phyloP scores from a whole-genome alignment of 2,329 filamentous ascomycete genomes.

The Aspergillus aculeatinus region DNA sequence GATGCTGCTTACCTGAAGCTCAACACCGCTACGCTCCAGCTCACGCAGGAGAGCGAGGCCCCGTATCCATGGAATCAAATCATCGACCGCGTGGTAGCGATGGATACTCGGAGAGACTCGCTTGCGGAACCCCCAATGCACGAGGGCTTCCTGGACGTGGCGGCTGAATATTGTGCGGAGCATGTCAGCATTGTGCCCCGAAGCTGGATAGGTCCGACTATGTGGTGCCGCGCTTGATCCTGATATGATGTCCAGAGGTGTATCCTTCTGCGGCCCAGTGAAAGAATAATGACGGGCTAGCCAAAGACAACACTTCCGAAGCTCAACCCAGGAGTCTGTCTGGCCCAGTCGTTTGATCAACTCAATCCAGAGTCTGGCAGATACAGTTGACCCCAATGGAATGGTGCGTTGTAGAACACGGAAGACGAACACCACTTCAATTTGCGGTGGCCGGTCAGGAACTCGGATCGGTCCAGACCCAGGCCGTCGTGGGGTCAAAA shows the following conservation, averaged over 20 bases:
- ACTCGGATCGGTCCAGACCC: slow-evolving; percentile 27
- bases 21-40: slow-evolving; percentile 37
- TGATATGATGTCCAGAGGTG: slow-evolving; percentile 12
- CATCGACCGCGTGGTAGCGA: slow-evolving; percentile 22
- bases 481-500: slow-evolving; percentile 32
- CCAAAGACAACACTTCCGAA: slow-evolving; percentile 54
- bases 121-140: slow-evolving; percentile 51
- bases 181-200: slow-evolving; percentile 22
- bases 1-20: slow-evolving; percentile 30
- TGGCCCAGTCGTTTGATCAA: slow-evolving; percentile 61
- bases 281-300: slow-evolving; percentile 46
- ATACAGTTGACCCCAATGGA: slow-evolving; percentile 44
- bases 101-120: slow-evolving; percentile 25
- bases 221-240: slow-evolving; percentile 1
- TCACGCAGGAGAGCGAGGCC: slow-evolving; percentile 42
- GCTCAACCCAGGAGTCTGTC: slow-evolving; percentile 51
- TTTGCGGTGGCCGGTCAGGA: slow-evolving; percentile 31
- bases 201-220: background rate
- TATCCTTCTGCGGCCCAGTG: slow-evolving; percentile 11
- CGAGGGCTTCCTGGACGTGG: slow-evolving; percentile 47
- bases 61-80: slow-evolving; percentile 40
- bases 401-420: slow-evolving; percentile 51
- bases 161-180: slow-evolving; percentile 45
- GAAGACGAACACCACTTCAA: slow-evolving; percentile 45
- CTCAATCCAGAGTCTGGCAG: slow-evolving; percentile 54